Base-by-base conservation (phyloP, 805 yeast species). In the Saccharomyces kudriavzevii region DNA sequence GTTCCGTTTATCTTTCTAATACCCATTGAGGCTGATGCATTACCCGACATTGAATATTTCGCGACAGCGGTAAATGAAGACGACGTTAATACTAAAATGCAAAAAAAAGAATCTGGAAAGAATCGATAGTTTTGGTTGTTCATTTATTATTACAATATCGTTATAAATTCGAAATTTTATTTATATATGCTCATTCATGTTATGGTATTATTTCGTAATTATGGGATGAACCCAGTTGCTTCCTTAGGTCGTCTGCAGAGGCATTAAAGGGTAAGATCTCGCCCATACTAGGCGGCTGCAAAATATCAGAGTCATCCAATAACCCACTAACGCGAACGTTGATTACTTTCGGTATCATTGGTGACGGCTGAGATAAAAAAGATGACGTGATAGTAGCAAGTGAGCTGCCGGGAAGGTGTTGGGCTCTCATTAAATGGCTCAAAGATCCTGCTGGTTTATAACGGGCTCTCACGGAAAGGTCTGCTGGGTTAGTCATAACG, bases 401-500 rank as follows among this genome's bases (percentile, higher is more conserved):
- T 49, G 62, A 64, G 60, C 68, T 61, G 6, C 71, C 68, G 24
- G 43, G 43, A 11, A 17, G 43, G 49, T 60, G 59, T 4, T 67
- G 64, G 55, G 66, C 62, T 35, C 63, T 63, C 50, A 62, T 55
- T 20, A 35, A 35, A 35, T 17, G 70, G 47, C 75, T 62, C 47
- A 79, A 72, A 0, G 83, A 77, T 45, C 91, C 92, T 5, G 90
- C 91, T 2, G 92, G 92, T 68, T 80, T 84, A 68, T 77, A 85
- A 28, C 75, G 62, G 14, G 56, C 59, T 22, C 68, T 73, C 56
- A 81, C 78, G 45, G 74, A 75, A 56, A 87, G 79, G 52, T 83
- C 86, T 2, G 82, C 78, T 1, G 94, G 90, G 61, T 86, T 81
- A 56, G 82, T 76, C 90, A 87, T 85, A n/a, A 82, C 89, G 47